Base-by-base conservation (phyloP, 1,284 basidiomycete species). In the Marasmius tenuissimus region DNA sequence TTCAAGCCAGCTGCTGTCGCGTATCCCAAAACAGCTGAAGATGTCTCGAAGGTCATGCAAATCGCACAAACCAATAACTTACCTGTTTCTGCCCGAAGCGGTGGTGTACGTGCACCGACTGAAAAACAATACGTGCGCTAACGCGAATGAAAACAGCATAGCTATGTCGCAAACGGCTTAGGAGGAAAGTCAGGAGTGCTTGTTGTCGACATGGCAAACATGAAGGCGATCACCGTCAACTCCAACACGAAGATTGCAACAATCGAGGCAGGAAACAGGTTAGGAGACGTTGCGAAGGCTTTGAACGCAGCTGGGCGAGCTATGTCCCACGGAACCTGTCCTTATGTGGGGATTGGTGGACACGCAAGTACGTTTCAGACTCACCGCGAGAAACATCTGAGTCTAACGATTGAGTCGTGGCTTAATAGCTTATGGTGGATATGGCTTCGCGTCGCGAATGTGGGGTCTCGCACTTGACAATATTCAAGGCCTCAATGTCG, bases 401-500 rank as follows among this genome's bases (percentile, higher is more conserved):
- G 6, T 38, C 14, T 27, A 39, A 47, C 12, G 18, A 18, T 3
- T 27, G n/a, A 4, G 9, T 37, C 34, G 37, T 53, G 10, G 5
- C 9, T 11, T 33, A 10, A 18, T 39, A 62, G 61, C 54, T 4
- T 62, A 67, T 51, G 72, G 73, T 22, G 71, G 72, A 10, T 71
- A 66, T 55, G 72, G 72, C 2, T 61, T 63, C 35, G 63, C 67
- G 5, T 70, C 70, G n/a, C 62, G 72, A 10, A 64, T 67, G 42
- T 70, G 68, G 63, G 74, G 73, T 20, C 68, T 75, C 4, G 54
- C 72, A 10, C 64, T 75, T 12, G 74, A 75, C 45, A 66, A 67
- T 37, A 63, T 73, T 11, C 64, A 71, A 9, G 61, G 67, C 4
- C 69, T 69, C 6, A 65, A 71, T 40, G 66, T 66, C 3, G 66